Base-by-base conservation (phyloP, 306 rosid species). In the Dalbergia cultrata region DNA sequence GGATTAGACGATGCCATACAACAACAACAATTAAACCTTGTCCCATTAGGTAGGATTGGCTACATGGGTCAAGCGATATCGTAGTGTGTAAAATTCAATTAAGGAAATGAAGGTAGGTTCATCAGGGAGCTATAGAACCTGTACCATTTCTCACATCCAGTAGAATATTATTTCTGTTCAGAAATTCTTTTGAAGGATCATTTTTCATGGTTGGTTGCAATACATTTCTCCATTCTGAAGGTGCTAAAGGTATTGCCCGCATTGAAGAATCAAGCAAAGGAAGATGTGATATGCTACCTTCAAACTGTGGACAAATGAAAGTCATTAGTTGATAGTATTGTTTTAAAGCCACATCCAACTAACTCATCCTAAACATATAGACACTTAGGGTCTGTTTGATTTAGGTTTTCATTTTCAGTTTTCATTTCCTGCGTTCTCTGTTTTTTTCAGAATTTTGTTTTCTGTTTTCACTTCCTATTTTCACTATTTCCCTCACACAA, bases 121-220 rank as follows among this genome's bases (percentile, higher is more conserved):
- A 81, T 35, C 67, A 44, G 10, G 43, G 64, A 68, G 81, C 61
- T 18, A 67, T 5, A 82, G 76, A 85, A 79, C n/a, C 19, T 65
- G 67, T 93, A 95, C 99, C 97, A 76, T 95, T 93, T 89, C 98
- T 90, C 62, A 95, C 92, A 81, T 95, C 98, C 87, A 95, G 80
- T 17, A 95, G 68, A 84, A 93, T 75, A 66, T 64, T 80, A 33
- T 82, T 78, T 47, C 74, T 33, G 58, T 75, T 75, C 18, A 39
- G 56, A 81, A 75, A 26, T 77, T 83, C 84, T 75, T 79, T 78
- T 81, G 90, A 80, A 13, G 82, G 82, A 69, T 72, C 76, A 66
- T 44, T 80, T 68, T 72, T 77, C 70, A 81, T 84, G 64, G 61
- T 75, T 43, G 87, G 74, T 86, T 90, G 86, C 84, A 93, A 85